Evolutionary conservation across 75 land plant genomes (phyloP).

Genomic region (Picea sitchensis): DNA sequence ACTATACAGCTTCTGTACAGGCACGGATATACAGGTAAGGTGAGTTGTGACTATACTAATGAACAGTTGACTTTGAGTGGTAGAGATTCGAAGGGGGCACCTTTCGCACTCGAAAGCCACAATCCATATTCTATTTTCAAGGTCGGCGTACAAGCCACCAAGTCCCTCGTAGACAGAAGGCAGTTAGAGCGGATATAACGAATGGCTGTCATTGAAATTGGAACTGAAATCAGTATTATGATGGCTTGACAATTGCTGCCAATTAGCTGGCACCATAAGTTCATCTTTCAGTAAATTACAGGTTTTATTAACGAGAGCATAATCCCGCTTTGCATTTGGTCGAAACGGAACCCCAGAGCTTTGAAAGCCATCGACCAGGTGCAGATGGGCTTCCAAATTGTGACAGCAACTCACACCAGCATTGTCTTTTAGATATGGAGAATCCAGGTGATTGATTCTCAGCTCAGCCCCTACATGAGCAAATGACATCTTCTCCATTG

Average conservation of each 20-base stretch:
- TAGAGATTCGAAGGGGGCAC: too few species aligned
- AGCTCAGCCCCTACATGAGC: slow-evolving; percentile 13
- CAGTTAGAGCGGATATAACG: too few species aligned
- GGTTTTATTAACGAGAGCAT: slow-evolving; percentile 6
- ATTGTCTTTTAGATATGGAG: slow-evolving; percentile 14
- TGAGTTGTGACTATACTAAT: too few species aligned
- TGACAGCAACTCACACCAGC: neutral
- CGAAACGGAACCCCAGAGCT: slow-evolving; percentile 1
- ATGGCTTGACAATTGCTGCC: neutral
- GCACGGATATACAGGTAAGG: too few species aligned
- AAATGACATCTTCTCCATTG: neutral
- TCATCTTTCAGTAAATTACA: slow-evolving; percentile 6
- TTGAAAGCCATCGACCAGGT: slow-evolving; percentile 17
- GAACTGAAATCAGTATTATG: neutral
- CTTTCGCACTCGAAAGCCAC: too few species aligned
- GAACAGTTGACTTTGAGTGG: too few species aligned
- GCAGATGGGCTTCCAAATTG: slow-evolving; percentile 22
- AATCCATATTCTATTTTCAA: too few species aligned
- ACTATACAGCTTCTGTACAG: too few species aligned
- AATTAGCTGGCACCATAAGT: neutral
- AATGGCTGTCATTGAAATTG: too few species aligned
- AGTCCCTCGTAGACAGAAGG: too few species aligned
- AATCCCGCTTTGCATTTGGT: neutral
- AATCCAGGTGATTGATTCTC: neutral
- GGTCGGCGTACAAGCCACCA: too few species aligned